These are phyloP conservation scores for Microdochium trichocladiopsis DNA, from an alignment of 2,329 filamentous ascomycete species.

Conservation along the genomic window DNA sequence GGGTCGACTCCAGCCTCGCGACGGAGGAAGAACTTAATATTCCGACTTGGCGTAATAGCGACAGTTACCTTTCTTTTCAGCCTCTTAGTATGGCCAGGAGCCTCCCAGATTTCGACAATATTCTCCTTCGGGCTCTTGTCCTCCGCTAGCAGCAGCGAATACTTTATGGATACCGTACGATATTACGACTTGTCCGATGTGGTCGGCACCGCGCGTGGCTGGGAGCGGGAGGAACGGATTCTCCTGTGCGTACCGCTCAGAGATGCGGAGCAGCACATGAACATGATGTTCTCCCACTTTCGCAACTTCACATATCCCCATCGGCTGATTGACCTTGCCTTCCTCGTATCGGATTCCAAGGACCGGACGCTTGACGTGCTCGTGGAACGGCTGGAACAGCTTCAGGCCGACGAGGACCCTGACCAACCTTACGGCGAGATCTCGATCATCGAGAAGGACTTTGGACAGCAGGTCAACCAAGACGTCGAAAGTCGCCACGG, in stretches of 20 bases:
- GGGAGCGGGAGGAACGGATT: slow-evolving; percentile 94
- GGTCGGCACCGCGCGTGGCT: slow-evolving; percentile 83
- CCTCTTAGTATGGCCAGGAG: slow-evolving; percentile 68
- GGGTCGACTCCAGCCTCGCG: slow-evolving; percentile 64
- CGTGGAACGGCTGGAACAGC: slow-evolving; percentile 64
- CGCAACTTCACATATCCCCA: slow-evolving; percentile 97
- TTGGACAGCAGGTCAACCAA: slow-evolving; percentile 95
- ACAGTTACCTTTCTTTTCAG: slow-evolving; percentile 58
- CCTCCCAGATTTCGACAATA: slow-evolving; percentile 51
- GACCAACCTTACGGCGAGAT: slow-evolving; percentile 89
- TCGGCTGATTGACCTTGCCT: slow-evolving; percentile 91
- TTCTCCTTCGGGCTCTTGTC: slow-evolving; percentile 66
- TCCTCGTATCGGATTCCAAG: slow-evolving; percentile 95
- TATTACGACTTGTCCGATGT: slow-evolving; percentile 95
- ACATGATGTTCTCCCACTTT: slow-evolving; percentile 98
- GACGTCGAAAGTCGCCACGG: slow-evolving; percentile 97
- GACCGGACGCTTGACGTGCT: slow-evolving; percentile 78
- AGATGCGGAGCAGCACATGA: slow-evolving; percentile 84
- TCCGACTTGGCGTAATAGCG: slow-evolving; percentile 55
- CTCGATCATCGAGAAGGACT: slow-evolving; percentile 97
- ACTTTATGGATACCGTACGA: slow-evolving; percentile 87
- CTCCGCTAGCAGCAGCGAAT: slow-evolving; percentile 46
- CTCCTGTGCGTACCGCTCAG: slow-evolving; percentile 89
- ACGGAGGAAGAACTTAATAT: slow-evolving; percentile 65
- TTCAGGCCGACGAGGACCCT: slow-evolving; percentile 74